A percentile compares a stretch with the other conserved stretches of the same genome.
Evolutionary conservation across 371 early-diverging fungal species (phyloP).

Genomic region (Synchytrium microbalum): DNA sequence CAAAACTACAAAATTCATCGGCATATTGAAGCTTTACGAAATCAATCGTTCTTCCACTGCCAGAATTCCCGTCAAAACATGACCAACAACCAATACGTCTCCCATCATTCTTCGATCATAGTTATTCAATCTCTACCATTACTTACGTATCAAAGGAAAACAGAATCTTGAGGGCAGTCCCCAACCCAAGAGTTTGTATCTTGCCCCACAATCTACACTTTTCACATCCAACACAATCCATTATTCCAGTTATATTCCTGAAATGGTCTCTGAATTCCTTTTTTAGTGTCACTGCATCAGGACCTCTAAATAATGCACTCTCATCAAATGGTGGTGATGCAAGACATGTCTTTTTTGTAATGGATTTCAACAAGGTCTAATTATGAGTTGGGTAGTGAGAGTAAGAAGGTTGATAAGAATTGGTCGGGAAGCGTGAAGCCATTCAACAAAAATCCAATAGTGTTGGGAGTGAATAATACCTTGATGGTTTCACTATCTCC

Average conservation of each 20-base stretch:
- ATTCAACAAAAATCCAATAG: no score
- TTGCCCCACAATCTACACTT: conserved; percentile 99
- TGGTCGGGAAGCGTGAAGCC: no score
- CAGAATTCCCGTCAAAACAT: no score
- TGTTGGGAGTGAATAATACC: no score
- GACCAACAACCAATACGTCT: conserved; percentile 45
- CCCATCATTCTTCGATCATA: no score
- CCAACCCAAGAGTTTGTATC: conserved; percentile 62
- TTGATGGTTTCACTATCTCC: conserved; percentile 17
- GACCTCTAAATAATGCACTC: conserved; percentile 57
- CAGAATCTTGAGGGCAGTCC: conserved; percentile 88
- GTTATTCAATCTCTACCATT: conserved; percentile 5
- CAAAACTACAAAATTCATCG: not conserved
- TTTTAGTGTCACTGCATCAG: conserved; percentile 42
- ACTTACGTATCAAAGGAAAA: conserved; percentile 69
- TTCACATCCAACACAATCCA: conserved; percentile 98
- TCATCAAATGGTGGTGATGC: conserved; percentile 63
- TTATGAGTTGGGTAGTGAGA: no score
- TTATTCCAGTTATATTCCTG: conserved; percentile 89
- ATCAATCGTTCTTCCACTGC: no score
- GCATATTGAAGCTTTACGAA: no score
- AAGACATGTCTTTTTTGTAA: not conserved
- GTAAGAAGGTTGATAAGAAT: no score
- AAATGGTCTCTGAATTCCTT: conserved; percentile 83
- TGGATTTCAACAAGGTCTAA: not conserved